A percentile compares a stretch with the other conserved stretches of the same genome.
phyloP scores from a whole-genome alignment of 2,329 filamentous ascomycete genomes.

The Alternaria sp. region DNA sequence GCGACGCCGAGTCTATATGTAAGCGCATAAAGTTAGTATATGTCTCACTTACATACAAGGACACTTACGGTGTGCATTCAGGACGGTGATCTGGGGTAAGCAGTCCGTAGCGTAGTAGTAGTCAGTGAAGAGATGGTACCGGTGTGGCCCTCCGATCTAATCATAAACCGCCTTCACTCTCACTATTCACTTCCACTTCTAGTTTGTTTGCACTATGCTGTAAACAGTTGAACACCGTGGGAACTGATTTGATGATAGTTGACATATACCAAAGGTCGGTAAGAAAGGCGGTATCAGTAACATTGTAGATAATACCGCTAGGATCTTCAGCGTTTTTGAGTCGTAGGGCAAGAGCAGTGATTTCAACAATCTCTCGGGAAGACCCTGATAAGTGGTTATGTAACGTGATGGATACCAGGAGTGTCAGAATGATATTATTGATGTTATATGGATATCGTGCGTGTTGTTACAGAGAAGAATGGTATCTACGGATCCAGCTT shows the following conservation, averaged over 20 bases:
- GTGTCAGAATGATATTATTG: background rate
- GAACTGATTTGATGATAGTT: background rate
- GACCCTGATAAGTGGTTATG: background rate
- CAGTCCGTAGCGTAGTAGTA: background rate
- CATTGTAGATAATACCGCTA: background rate
- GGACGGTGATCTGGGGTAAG: background rate
- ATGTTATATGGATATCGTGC: background rate
- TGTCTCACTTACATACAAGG: too few species aligned
- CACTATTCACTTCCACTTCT: background rate
- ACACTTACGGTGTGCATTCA: too few species aligned
- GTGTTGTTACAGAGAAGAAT: background rate
- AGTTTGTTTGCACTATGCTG: background rate
- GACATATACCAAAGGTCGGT: background rate
- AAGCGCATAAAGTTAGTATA: too few species aligned
- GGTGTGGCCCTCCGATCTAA: background rate
- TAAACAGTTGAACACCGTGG: background rate
- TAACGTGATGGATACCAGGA: too few species aligned
- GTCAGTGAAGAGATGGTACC: background rate
- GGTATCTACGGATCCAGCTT: background rate
- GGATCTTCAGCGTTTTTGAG: background rate
- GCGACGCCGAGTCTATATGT: background rate
- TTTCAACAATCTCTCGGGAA: background rate
- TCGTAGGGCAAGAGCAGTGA: background rate
- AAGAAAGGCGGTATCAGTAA: background rate
- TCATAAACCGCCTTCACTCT: background rate